A percentile compares a stretch with the other conserved stretches of the same genome.
These are phyloP conservation scores for Moricandia moricandioides DNA, from an alignment of 345 rosid species.

Conservation along the genomic window DNA sequence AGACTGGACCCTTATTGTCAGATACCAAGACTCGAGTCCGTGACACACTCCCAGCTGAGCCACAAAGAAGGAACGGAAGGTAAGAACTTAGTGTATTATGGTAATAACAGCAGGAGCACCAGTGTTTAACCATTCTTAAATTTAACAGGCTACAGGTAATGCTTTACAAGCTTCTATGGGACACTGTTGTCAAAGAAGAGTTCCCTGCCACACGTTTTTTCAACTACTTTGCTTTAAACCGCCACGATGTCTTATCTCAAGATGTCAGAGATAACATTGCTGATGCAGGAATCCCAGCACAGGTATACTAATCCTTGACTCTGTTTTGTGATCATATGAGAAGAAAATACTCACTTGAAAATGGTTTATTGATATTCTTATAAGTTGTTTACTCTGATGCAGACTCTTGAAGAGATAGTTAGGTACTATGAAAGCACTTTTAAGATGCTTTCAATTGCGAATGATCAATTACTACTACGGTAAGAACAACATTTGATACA, in stretches of 20 bases:
- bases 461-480: conserved; percentile 59
- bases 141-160: conserved; percentile 65
- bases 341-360: neutral
- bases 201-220: conserved; percentile 46
- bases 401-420: conserved; percentile 75
- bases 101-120: neutral
- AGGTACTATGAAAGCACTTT: conserved; percentile 51
- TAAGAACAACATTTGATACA: conserved; percentile 14
- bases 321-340: neutral
- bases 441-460: conserved; percentile 47
- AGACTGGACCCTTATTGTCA: conserved; percentile 47
- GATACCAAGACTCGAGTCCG: conserved; percentile 70
- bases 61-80: conserved; percentile 87
- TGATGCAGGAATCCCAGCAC: conserved; percentile 52
- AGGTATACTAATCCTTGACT: conserved; percentile 41
- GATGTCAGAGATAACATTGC: conserved; percentile 54
- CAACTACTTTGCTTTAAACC: conserved; percentile 59
- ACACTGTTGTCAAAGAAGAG: conserved; percentile 46
- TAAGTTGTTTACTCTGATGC: conserved; percentile 19
- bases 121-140: neutral
- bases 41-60: conserved; percentile 63
- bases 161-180: conserved; percentile 89
- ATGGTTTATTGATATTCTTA: neutral
- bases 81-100: conserved; percentile 1
- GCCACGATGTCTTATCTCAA: conserved; percentile 42